These are phyloP conservation scores for Carex kokanica DNA, from an alignment of 176 grass and related monocot species.

Conservation along the genomic window DNA sequence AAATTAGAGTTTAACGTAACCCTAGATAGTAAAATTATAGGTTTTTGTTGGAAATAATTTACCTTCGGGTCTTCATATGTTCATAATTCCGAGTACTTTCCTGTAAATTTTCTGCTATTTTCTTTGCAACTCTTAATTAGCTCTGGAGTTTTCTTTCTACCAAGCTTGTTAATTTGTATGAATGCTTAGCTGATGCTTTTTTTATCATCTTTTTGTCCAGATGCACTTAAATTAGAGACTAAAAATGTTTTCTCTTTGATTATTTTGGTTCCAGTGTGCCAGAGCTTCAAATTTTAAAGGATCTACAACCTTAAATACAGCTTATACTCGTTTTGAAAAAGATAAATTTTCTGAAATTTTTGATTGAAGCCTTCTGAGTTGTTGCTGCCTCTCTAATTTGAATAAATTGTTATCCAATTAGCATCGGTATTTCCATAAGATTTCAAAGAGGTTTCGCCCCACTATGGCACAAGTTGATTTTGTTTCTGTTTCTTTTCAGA, in stretches of 20 bases:
- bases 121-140: neutral
- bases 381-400: neutral
- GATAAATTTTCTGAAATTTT: neutral
- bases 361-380: neutral
- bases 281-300: neutral
- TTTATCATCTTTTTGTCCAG: neutral
- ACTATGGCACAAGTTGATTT: constrained; percentile 9
- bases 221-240: neutral
- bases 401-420: constrained; percentile 15
- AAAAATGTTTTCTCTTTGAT: neutral
- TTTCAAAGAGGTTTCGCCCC: neutral
- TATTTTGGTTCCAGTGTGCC: neutral
- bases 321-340: neutral
- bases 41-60: neutral
- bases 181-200: neutral
- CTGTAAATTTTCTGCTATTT: neutral
- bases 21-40: neutral
- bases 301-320: neutral
- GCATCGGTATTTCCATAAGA: neutral
- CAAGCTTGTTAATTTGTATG: neutral
- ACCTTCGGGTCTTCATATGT: neutral
- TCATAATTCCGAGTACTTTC: neutral
- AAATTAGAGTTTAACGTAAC: constrained; percentile 38
- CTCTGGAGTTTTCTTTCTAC: neutral
- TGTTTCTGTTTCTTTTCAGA: constrained; percentile 47